Evolutionary conservation across 257 asterid genomes (phyloP).

Genomic region (Eucommia ulmoides): DNA sequence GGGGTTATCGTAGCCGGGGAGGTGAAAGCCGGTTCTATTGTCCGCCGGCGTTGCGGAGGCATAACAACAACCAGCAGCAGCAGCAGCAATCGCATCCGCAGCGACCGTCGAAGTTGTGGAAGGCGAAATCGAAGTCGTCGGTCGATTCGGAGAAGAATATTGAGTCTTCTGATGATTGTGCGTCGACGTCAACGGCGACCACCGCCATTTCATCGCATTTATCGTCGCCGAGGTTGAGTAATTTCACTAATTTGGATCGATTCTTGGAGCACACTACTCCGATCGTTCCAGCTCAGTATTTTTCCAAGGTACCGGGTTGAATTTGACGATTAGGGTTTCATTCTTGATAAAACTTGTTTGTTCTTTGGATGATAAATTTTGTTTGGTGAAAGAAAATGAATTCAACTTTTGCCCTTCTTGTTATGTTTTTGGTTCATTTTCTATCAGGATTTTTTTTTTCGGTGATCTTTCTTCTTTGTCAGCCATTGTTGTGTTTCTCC

Average conservation of each 20-base stretch:
- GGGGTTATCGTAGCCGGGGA: neutral
- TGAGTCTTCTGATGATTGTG: slow-evolving; percentile 22
- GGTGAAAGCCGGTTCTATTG: slow-evolving; percentile 67
- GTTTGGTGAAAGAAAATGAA: too few relatives aligned
- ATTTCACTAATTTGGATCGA: slow-evolving; percentile 58
- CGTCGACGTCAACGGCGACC: slow-evolving; percentile 6
- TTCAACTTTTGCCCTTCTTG: too few relatives aligned
- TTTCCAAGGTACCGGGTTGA: slow-evolving; percentile 41
- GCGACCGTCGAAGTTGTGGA: neutral
- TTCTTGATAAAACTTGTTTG: too few relatives aligned
- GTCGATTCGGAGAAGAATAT: slow-evolving; percentile 13
- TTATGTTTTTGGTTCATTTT: too few relatives aligned
- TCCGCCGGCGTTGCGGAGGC: slow-evolving; percentile 74
- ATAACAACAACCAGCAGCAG: slow-evolving; percentile 31
- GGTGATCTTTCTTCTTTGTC: too few relatives aligned
- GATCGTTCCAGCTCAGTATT: slow-evolving; percentile 54
- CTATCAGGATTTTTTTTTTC: too few relatives aligned
- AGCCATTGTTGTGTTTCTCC: too few relatives aligned
- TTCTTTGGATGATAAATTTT: too few relatives aligned
- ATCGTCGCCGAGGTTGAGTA: slow-evolving; percentile 5
- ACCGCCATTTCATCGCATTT: slow-evolving; percentile 2
- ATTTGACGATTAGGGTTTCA: too few relatives aligned
- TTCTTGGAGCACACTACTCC: slow-evolving; percentile 80
- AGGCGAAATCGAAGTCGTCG: slow-evolving; percentile 24
- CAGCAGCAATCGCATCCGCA: slow-evolving; percentile 34